Evolutionary conservation across 768 basidiomycete genomes (phyloP), one percentile per base, ranked within the genome.

Genomic region (Calocybe cyanea): DNA sequence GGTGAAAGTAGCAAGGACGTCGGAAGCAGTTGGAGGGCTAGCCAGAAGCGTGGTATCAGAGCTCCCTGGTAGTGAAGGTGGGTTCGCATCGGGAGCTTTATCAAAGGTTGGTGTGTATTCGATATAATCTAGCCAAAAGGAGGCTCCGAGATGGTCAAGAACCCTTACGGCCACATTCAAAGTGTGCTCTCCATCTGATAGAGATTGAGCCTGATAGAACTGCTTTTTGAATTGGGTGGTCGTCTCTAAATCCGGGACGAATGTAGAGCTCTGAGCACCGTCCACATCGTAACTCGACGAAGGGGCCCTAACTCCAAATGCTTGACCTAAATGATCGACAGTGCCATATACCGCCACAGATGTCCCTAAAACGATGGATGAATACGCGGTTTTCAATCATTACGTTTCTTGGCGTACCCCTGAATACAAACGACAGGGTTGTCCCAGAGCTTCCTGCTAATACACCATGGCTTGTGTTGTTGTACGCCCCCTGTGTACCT

Each of bases 131-230:
- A 54, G 19, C 45, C 46, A 54, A 17, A 57, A 39, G 19, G 25
- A 5, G 11, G 25, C 48, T 43, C 2, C 46, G 54, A 19, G 45
- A 28, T 5, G 45, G 42, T 2, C 51, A 6, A 6, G 5, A 5
- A 5, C 25, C 38, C 52, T 28, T 46, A 38, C 25, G 13, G 54
- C 55, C 17, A 60, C 45, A 15, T 52, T 46, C 17, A 60, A 43
- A 8, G 55, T 56, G 39, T 60, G 58, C 13, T 51, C 11, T 8
- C 53, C 57, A 7, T 48, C 57, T 1, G 44, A 7, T 8, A 60
- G 48, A 4, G 39, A 23, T 7, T 54, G 45, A 10, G 56, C 55
- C n/a, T 35, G 32, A 32, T 47, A 59, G 34, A 46, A 54, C 20
- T 24, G 41, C 37, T 49, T 39, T 14, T 42, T 45, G 38, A 50